Conservation (phyloP, 2,329 filamentous ascomycete species). For the Lanzia echinophila region DNA sequence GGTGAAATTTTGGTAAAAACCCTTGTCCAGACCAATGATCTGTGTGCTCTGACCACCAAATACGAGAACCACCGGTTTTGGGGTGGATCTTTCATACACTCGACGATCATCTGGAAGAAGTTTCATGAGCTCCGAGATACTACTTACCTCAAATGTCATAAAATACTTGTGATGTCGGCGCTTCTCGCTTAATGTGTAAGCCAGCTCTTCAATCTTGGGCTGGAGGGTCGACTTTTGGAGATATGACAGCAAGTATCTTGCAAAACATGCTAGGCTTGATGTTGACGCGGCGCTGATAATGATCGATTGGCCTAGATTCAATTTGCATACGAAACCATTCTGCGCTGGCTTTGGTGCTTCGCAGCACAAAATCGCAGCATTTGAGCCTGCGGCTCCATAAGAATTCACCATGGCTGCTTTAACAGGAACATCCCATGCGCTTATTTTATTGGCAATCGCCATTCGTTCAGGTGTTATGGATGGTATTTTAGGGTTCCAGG, state of each 20-base stretch:
- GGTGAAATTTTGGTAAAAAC: background rate
- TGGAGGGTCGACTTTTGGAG: background rate
- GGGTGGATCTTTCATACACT: constrained; percentile 27
- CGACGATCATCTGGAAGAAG: background rate
- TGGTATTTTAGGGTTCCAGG: constrained; percentile 28
- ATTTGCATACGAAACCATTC: no score
- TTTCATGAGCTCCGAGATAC: background rate
- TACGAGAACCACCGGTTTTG: background rate
- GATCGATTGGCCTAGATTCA: background rate
- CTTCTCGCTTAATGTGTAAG: background rate
- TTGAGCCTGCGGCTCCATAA: constrained; percentile 22
- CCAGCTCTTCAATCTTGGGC: background rate
- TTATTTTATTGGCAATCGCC: constrained; percentile 7
- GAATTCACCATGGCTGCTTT: constrained; percentile 18
- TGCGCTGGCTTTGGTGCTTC: background rate
- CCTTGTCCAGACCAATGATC: background rate
- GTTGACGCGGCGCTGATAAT: background rate
- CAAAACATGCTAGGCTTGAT: background rate
- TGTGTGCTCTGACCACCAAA: no score
- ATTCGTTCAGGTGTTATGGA: constrained; percentile 12
- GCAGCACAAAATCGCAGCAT: constrained; percentile 14
- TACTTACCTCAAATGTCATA: background rate
- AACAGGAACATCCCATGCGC: background rate
- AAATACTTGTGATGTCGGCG: background rate
- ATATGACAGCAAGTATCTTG: background rate